Evolutionary conservation across 192 early-diverging fungal species (phyloP).

Genomic region (Coemansia sp.): DNA sequence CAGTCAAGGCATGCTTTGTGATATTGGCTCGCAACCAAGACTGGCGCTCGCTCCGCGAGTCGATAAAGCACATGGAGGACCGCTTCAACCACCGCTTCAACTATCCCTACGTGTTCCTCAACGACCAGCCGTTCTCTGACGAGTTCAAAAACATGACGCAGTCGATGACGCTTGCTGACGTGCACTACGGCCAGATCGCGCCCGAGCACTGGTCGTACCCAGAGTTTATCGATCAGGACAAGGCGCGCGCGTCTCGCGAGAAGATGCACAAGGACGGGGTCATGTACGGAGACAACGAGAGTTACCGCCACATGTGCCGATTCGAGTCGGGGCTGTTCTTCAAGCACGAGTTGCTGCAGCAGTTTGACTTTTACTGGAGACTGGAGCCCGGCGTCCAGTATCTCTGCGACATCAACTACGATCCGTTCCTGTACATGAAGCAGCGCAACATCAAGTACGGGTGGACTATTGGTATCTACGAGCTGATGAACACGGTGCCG

Average conservation of each 20-base stretch:
- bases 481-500: constrained; percentile 32
- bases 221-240: constrained; percentile 36
- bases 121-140: constrained; percentile 69
- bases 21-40: constrained; percentile 70
- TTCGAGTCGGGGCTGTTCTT: constrained; percentile 42
- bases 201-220: constrained; percentile 43
- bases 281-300: constrained; percentile 25
- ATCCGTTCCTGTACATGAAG: constrained; percentile 48
- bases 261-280: constrained; percentile 58
- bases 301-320: constrained; percentile 42
- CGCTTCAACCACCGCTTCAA: constrained; percentile 71
- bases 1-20: constrained; percentile 61
- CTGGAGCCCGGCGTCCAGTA: constrained; percentile 51
- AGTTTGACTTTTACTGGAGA: constrained; percentile 53
- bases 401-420: constrained; percentile 47
- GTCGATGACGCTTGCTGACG: constrained; percentile 31
- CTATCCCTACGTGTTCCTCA: constrained; percentile 81
- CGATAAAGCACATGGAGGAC: constrained; percentile 63
- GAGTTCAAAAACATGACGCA: constrained; percentile 59
- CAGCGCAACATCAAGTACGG: constrained; percentile 38
- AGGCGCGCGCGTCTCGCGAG: constrained; percentile 16
- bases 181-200: constrained; percentile 39
- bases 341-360: constrained; percentile 34
- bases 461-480: constrained; percentile 30
- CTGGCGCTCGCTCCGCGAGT: constrained; percentile 53